Base-by-base conservation (phyloP, 352 stramenopile species). In the Plasmopara viticola region DNA sequence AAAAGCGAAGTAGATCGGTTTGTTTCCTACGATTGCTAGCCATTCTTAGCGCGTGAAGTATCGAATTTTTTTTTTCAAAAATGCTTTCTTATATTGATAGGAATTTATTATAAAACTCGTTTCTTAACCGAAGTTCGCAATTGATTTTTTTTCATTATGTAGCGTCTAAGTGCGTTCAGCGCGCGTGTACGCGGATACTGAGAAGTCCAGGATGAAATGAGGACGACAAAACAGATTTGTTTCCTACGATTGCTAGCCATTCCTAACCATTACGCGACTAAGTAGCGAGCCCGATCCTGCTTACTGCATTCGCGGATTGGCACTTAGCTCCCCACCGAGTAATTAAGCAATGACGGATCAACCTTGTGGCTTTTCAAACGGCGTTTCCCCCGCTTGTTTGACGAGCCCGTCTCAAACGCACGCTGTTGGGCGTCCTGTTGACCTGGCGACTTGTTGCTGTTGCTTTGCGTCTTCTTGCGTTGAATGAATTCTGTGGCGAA, bases 401-500 rank as follows among this genome's bases (percentile, higher is more conserved):
- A 68, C 9, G 60, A 68, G 9, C 67, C 73, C 7, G 53, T 58
- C 45, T 76, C 72, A 10, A 56, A 53, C 10, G 51, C 49, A 45
- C 57, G 47, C 50, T 58, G 53, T 5, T 60, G 61, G 41, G 51
- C 57, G 30, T 63, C 49, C 42, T 53, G 52, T 39, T 46, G 58
- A 8, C 28, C 47, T 25, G 59, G 51, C 0, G 64, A 79, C 42
- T 74, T 80, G 52, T 86, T 88, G 10, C 56, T 38, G 6, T 54
- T 57, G 31, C 66, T 53, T 44, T 70, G 61, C 28, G 74, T 78
- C 58, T 92, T 93, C 72, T 96, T 96, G 38, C 86, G 86, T 60
- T 95, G 86, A 66, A 98, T 98, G 51, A 98, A 98, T 64, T 98
- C 95, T 15, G 87, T 97, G 31, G 95, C 95, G 66, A 98, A 98